Conservation (phyloP, 1,284 basidiomycete genomes). For the Inonotus obliquus region DNA sequence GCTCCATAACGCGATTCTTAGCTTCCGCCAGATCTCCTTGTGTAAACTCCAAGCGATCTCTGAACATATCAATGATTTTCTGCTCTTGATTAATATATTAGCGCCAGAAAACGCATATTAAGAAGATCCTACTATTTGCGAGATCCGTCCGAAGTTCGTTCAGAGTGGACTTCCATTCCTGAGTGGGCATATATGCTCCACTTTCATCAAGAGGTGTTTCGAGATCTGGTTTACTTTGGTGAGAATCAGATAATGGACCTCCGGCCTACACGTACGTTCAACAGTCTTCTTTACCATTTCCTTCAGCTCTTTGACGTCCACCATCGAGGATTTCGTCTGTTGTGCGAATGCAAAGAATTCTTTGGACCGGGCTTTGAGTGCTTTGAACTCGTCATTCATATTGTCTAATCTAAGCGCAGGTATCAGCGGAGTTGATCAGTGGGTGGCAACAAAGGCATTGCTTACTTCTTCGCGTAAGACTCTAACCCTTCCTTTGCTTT, state of each 20-base stretch:
- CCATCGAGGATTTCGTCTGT: not conserved
- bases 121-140: conserved; percentile 1
- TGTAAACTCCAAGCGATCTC: conserved; percentile 15
- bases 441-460: not conserved
- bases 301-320: conserved; percentile 6
- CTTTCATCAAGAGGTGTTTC: conserved; percentile 1
- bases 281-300: not conserved
- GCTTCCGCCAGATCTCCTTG: conserved; percentile 15
- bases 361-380: conserved; percentile 7
- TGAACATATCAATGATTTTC: conserved; percentile 16
- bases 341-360: not conserved
- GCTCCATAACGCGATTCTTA: conserved; percentile 13
- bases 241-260: not conserved
- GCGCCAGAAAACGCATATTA: not conserved
- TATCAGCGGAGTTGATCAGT: not conserved
- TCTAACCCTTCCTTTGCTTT: conserved; percentile 10
- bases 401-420: not conserved
- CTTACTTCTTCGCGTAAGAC: conserved; percentile 12
- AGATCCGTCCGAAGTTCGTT: conserved; percentile 10
- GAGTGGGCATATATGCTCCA: conserved; percentile 6
- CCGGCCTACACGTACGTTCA: conserved; percentile 6
- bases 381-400: conserved; percentile 1
- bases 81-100: conserved; percentile 12
- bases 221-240: conserved; percentile 1
- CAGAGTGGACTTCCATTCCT: conserved; percentile 9